Percentiles rank a stretch among this genome's conserved stretches.
Evolutionary conservation across 2,329 filamentous ascomycete species (phyloP).

Genomic region (Monilinia fructigena): DNA sequence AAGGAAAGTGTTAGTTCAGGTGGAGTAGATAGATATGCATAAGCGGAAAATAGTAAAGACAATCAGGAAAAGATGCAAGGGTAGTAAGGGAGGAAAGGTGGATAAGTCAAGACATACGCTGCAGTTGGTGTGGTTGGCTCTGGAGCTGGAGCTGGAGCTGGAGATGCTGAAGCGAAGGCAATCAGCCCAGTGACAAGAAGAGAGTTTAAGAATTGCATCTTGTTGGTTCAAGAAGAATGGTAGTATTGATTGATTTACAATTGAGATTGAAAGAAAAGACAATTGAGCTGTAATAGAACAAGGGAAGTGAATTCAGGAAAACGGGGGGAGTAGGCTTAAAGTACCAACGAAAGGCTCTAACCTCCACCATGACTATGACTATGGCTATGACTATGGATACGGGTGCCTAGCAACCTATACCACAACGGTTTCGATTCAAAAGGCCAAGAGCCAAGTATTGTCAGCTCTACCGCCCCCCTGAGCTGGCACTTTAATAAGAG

Average conservation of each 20-base stretch:
- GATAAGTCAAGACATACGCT: slow-evolving; percentile 17
- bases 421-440: not conserved
- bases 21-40: not conserved
- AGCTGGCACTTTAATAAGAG: not conserved
- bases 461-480: not conserved
- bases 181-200: slow-evolving; percentile 17
- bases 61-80: too few species aligned
- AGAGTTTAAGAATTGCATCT: slow-evolving; percentile 15
- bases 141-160: slow-evolving; percentile 19
- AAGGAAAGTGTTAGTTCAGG: not conserved
- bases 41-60: not conserved
- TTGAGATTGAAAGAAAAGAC: not conserved
- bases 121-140: slow-evolving; percentile 12
- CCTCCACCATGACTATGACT: not conserved
- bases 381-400: not conserved
- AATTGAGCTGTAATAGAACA: not conserved
- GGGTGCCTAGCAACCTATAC: slow-evolving; percentile 11
- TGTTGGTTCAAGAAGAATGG: not conserved
- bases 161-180: slow-evolving; percentile 20
- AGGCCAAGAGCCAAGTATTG: not conserved
- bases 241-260: not conserved
- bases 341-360: not conserved
- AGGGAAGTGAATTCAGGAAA: not conserved
- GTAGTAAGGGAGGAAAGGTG: not conserved
- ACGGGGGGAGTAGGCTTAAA: not conserved